These are phyloP conservation scores for Wilhelminamyces savonicus DNA, from an alignment of 805 yeast genomes.

Conservation along the genomic window DNA sequence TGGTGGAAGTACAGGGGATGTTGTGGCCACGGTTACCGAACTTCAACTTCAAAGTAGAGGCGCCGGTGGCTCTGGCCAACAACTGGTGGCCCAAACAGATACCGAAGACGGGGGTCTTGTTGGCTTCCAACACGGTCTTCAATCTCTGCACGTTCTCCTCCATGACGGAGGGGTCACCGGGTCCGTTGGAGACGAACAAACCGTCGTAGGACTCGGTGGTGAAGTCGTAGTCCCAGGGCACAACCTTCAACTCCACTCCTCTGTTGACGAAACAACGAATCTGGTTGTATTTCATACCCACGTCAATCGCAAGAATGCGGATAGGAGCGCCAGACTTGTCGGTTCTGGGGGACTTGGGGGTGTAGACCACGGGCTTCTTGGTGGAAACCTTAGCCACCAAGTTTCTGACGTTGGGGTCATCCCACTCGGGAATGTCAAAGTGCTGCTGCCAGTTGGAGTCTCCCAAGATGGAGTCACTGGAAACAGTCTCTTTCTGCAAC, in stretches of 20 bases:
- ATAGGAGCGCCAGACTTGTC: slow-evolving; percentile 70
- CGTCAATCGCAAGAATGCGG: slow-evolving; percentile 87
- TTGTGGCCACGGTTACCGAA: slow-evolving; percentile 99
- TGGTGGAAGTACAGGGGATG: slow-evolving; percentile 87
- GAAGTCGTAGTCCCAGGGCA: slow-evolving; percentile 92
- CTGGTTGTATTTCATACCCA: slow-evolving; percentile 97
- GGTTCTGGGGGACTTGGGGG: slow-evolving; percentile 43
- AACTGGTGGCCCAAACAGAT: slow-evolving; percentile 98
- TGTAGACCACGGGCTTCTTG: slow-evolving; percentile 67
- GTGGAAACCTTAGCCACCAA: slow-evolving; percentile 88
- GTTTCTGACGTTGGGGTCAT: slow-evolving; percentile 86
- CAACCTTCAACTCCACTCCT: slow-evolving; percentile 93
- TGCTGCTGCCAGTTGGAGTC: slow-evolving; percentile 48
- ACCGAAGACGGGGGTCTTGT: slow-evolving; percentile 89
- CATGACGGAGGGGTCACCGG: slow-evolving; percentile 96
- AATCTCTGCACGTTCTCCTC: slow-evolving; percentile 58
- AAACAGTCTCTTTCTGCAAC: slow-evolving; percentile 40
- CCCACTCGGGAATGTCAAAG: slow-evolving; percentile 81
- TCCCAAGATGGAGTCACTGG: slow-evolving; percentile 25
- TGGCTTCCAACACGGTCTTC: slow-evolving; percentile 49
- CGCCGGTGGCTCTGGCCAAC: slow-evolving; percentile 92
- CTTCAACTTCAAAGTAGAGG: slow-evolving; percentile 83
- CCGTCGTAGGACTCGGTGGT: slow-evolving; percentile 84
- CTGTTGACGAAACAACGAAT: slow-evolving; percentile 93
- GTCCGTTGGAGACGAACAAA: slow-evolving; percentile 94